A percentile compares a stretch with the other conserved stretches of the same genome.
phyloP scores from a whole-genome alignment of 495 filamentous ascomycete species.

The Daldinia loculata region DNA sequence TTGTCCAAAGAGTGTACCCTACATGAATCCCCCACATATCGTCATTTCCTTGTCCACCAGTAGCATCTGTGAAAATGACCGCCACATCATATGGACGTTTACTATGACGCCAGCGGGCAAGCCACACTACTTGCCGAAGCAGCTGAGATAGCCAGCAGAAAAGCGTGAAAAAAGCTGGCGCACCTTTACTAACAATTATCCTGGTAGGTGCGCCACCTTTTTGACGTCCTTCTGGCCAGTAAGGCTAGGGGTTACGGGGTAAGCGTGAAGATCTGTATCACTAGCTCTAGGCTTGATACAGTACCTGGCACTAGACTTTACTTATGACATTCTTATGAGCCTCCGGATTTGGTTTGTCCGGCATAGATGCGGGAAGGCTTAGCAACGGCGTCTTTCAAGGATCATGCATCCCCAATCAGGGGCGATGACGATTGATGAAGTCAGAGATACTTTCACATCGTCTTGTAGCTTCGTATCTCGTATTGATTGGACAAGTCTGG shows the following conservation, averaged over 20 bases:
- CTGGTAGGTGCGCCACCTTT: too few species aligned
- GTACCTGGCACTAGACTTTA: slow-evolving; percentile 1
- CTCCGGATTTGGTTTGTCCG: slow-evolving; percentile 14
- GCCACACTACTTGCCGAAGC: background rate
- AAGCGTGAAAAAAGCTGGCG: too few species aligned
- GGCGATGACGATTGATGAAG: slow-evolving; percentile 44
- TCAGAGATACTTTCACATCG: slow-evolving; percentile 30
- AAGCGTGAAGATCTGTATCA: background rate
- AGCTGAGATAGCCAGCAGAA: background rate
- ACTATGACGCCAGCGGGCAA: slow-evolving; percentile 28
- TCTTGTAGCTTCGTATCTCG: slow-evolving; percentile 1
- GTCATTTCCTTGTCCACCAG: slow-evolving; percentile 26
- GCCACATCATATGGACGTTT: slow-evolving; percentile 11
- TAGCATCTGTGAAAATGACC: slow-evolving; percentile 9
- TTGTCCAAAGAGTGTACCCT: slow-evolving; percentile 2
- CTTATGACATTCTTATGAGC: background rate
- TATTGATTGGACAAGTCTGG: slow-evolving; percentile 24
- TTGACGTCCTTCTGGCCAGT: too few species aligned
- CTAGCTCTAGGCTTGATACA: background rate
- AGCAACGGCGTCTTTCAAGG: slow-evolving; percentile 14
- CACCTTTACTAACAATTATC: too few species aligned
- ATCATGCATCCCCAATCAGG: slow-evolving; percentile 19
- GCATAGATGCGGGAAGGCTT: slow-evolving; percentile 20
- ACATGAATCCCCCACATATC: slow-evolving; percentile 12
- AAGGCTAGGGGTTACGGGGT: background rate